Percentiles rank a stretch among this genome's conserved stretches.
Conservation (phyloP, 371 early-diverging fungal species). For the Mortierella sp. region DNA sequence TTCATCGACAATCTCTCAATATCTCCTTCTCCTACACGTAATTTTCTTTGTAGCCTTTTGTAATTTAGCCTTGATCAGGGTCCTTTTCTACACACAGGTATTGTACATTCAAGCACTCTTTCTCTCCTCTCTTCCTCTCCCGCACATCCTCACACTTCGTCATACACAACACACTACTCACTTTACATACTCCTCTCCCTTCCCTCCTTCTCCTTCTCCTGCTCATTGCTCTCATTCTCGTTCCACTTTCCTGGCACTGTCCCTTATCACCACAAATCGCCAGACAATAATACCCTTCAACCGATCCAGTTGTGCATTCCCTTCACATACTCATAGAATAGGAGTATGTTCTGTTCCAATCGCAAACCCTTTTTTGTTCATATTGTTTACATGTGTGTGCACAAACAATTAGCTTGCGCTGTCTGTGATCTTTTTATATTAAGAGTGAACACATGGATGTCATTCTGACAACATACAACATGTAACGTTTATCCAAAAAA, state of each 20-base stretch:
- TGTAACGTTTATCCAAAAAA: background rate
- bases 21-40: background rate
- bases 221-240: background rate
- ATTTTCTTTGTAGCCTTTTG: background rate
- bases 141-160: background rate
- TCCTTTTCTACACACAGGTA: background rate
- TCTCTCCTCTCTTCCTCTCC: background rate
- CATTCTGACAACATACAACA: conserved; percentile 11
- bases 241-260: too few species aligned
- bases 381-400: background rate
- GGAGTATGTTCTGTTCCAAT: background rate
- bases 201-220: background rate
- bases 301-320: too few species aligned
- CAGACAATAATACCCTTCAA: too few species aligned
- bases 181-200: background rate
- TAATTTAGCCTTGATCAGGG: background rate
- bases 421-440: background rate
- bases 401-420: background rate
- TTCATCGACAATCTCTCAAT: background rate
- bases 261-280: too few species aligned
- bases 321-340: background rate
- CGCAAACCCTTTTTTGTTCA: background rate
- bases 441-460: conserved; percentile 10
- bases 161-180: background rate
- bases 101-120: background rate